Conservation (phyloP, 768 basidiomycete genomes). For the Sistotremastrum suecicum region DNA sequence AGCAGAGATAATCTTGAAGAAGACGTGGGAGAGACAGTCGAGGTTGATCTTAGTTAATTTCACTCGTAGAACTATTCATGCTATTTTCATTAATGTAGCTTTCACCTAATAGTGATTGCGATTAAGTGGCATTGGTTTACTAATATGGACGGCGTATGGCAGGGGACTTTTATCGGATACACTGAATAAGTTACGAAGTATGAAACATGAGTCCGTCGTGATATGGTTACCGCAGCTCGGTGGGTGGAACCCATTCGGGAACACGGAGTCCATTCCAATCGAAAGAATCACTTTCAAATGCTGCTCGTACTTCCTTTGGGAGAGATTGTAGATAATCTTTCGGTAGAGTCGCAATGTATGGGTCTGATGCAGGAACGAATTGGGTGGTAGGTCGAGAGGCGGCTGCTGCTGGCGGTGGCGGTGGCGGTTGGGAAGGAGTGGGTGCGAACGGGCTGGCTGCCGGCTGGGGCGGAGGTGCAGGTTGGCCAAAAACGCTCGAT, state of each 20-base stretch:
- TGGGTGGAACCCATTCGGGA: slow-evolving; percentile 63
- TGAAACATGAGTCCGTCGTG: background rate
- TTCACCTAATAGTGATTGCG: too few relatives aligned
- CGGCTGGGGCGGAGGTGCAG: slow-evolving; percentile 9
- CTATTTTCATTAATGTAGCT: too few relatives aligned
- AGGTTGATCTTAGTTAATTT: too few relatives aligned
- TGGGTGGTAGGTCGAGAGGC: slow-evolving; percentile 3
- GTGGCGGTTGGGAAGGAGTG: background rate
- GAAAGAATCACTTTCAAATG: slow-evolving; percentile 44
- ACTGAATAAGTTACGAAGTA: too few relatives aligned
- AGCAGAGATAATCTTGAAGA: background rate
- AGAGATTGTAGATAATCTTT: slow-evolving; percentile 41
- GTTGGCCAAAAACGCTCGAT: slow-evolving; percentile 8
- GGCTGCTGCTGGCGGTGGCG: slow-evolving; percentile 1
- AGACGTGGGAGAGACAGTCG: too few relatives aligned
- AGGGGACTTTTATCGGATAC: too few relatives aligned
- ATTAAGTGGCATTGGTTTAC: too few relatives aligned
- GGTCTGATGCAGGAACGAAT: slow-evolving; percentile 1
- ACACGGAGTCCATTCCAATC: slow-evolving; percentile 42
- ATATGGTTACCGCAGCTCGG: slow-evolving; percentile 32
- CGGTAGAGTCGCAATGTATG: background rate
- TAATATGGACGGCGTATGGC: too few relatives aligned
- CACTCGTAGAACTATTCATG: too few relatives aligned
- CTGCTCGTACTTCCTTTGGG: slow-evolving; percentile 34
- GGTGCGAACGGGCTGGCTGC: slow-evolving; percentile 1